Percentiles rank a stretch among this genome's conserved stretches.
Evolutionary conservation across 805 yeast species (phyloP).

Genomic region (Myxozyma monticola): DNA sequence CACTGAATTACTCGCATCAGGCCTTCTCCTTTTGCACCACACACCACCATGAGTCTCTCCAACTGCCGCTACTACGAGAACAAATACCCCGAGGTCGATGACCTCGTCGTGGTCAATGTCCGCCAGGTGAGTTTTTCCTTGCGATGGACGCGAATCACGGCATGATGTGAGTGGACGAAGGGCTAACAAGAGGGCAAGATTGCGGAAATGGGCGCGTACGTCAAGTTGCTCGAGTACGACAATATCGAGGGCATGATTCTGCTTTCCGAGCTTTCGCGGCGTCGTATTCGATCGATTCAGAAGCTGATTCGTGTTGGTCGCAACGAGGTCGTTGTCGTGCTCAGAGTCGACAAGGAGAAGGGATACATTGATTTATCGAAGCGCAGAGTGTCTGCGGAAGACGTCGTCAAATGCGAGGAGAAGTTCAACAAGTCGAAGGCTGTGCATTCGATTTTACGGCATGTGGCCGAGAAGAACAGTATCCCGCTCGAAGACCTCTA

Average conservation of each 20-base stretch:
- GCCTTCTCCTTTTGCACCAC: no score
- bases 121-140: slow-evolving; percentile 54
- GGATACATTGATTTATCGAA: slow-evolving; percentile 97
- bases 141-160: not conserved
- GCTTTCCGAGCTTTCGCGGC: slow-evolving; percentile 92
- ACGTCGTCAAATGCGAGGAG: slow-evolving; percentile 95
- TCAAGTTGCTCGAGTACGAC: slow-evolving; percentile 92
- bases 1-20: no score
- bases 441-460: slow-evolving; percentile 96
- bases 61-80: slow-evolving; percentile 96
- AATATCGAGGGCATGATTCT: slow-evolving; percentile 99
- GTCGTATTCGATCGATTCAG: slow-evolving; percentile 97
- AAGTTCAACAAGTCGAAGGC: slow-evolving; percentile 95
- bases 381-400: slow-evolving; percentile 97
- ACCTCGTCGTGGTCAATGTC: slow-evolving; percentile 98
- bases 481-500: slow-evolving; percentile 82
- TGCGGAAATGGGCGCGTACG: slow-evolving; percentile 99
- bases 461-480: slow-evolving; percentile 95
- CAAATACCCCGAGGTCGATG: slow-evolving; percentile 98
- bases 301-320: slow-evolving; percentile 97
- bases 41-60: slow-evolving; percentile 67
- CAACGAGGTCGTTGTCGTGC: slow-evolving; percentile 95
- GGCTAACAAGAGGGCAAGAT: slow-evolving; percentile 42
- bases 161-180: not conserved
- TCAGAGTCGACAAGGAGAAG: slow-evolving; percentile 97